Evolutionary conservation across 371 early-diverging fungal genomes (phyloP), one percentile per base, ranked within the genome.

Genomic region (Rhizopus sp.): DNA sequence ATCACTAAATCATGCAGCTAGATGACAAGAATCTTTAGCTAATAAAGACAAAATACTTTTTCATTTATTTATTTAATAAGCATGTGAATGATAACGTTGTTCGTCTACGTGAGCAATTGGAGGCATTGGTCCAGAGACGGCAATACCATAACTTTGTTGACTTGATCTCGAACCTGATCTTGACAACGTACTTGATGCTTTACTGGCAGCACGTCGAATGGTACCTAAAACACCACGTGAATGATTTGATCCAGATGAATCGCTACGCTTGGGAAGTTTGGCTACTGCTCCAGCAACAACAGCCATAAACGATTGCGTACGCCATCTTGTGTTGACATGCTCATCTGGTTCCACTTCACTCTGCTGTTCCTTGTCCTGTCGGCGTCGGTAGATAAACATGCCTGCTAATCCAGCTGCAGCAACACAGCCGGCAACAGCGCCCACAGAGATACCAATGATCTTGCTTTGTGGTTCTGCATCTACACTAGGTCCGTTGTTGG

Each of bases 351-450:
- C 31, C 7, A 52, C 62, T 23, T 66, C 70, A 12, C 53, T 16
- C 12, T 65, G 54, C 50, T 66, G 63, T 13, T 66, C 63, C 8
- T 64, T 42, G 7, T 38, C 58, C 59, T 72, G 66, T 7, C 63
- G 62, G 31, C 63, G 67, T 4, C 55, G 55, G 17, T 67, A 68
- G 29, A 73, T 64, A 38, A 73, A 68, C 70, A 73, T 69, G 10
- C 74, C 74, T 1, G 70, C 74, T n/a, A 73, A 42, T 30, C 74
- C 74, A 32, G 62, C 74, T n/a, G 74, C 74, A 9, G 74, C 74
- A 35, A 70, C 50, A 54, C 70, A 69, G 23, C 74, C 74, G 37
- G 61, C 65, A 16, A 62, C 63, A 9, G 68, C 74, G 38, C 70
- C 74, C 33, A 73, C 50, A 16, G 66, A 66, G n/a, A 73, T 56